Base-by-base conservation (phyloP, 192 early-diverging fungal species). In the Backusella luteola region DNA sequence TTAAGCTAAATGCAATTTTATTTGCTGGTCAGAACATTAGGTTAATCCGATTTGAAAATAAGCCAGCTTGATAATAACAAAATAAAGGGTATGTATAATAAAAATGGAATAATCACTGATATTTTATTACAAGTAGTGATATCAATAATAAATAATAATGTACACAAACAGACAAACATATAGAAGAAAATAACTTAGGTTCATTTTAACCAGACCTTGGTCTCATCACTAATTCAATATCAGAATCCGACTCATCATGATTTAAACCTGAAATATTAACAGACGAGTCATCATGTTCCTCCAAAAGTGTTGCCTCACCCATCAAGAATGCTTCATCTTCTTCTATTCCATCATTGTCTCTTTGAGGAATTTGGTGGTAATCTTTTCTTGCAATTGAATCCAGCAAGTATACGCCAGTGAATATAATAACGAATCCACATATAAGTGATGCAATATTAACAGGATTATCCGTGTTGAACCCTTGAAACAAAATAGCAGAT, bases 401-500 rank as follows among this genome's bases (percentile, higher is more conserved):
- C 77, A 95, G 83, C 80, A 95, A 81, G 85, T 95, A 93, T n/a
- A 97, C 96, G 32, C 96, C 96, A 56, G 95, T 90, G 79, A 97
- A 96, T 69, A 96, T 97, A 71, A 94, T 96, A 19, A 94, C 80
- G 74, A 97, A 97, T 0, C 96, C 96, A 77, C 90, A 92, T 69
- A 97, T 90, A 67, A 97, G 85, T 17, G 93, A 94, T 12, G 93
- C 87, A 73, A 96, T 86, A 81, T 96, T 93, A 23, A 92, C 89
- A 35, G 88, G 86, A 42, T 87, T 87, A 21, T 89, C 86, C 26
- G 93, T 91, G 73, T 92, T 90, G 80, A 97, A 94, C 32, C 96
- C 96, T 79, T 95, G 92, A 86, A 94, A 96, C 6, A 98, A 88
- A 63, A 96, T 92, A 7, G 95, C 90, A 0, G 96, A 96, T 6